Conservation (phyloP, 306 rosid genomes). For the Cucurbita maxima region DNA sequence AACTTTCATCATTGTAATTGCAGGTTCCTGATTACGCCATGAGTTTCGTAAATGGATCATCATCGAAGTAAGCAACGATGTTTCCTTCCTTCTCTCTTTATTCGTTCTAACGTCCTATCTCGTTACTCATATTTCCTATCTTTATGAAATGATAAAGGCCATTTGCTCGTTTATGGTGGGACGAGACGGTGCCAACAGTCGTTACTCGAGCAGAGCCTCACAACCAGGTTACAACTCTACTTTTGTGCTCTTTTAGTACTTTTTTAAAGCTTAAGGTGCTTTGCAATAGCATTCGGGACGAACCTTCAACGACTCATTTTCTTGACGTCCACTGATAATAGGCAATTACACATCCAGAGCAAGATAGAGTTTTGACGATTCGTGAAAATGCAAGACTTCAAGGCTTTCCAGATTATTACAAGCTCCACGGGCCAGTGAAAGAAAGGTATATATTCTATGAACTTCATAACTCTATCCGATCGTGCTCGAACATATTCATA, state of each 20-base stretch:
- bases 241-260: background rate
- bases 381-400: slow-evolving; percentile 64
- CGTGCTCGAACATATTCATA: background rate
- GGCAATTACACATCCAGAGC: slow-evolving; percentile 39
- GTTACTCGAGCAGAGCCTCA: slow-evolving; percentile 46
- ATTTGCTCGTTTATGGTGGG: slow-evolving; percentile 41
- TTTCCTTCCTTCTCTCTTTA: too few relatives aligned
- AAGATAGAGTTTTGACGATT: slow-evolving; percentile 45
- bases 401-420: slow-evolving; percentile 67
- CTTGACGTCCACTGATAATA: background rate
- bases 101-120: background rate
- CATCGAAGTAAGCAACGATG: slow-evolving; percentile 38
- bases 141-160: slow-evolving; percentile 14
- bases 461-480: background rate
- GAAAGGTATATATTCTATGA: slow-evolving; percentile 35
- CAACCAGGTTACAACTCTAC: slow-evolving; percentile 21
- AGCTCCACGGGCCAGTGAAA: slow-evolving; percentile 42
- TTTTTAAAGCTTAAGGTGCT: background rate
- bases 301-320: background rate
- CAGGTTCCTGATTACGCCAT: slow-evolving; percentile 82
- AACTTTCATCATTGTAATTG: background rate
- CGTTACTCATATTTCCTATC: background rate
- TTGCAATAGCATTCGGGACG: too few relatives aligned
- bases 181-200: slow-evolving; percentile 32
- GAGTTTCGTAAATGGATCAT: slow-evolving; percentile 45